Base-by-base conservation (phyloP, 352 stramenopile species). In the Pythium periplocum region DNA sequence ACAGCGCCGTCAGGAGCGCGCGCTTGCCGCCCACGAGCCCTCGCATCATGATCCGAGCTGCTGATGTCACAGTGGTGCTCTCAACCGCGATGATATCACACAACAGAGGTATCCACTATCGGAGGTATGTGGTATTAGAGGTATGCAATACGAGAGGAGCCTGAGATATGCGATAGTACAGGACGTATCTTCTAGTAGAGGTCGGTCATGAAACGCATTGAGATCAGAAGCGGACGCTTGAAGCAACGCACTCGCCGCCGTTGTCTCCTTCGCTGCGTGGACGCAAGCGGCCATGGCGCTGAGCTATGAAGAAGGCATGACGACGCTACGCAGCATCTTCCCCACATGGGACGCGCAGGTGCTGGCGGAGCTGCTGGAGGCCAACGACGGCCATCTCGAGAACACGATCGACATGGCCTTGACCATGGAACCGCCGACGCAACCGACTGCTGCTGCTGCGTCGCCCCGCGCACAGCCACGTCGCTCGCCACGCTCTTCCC, bases 401-500 rank as follows among this genome's bases (percentile, higher is more conserved):
- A 80, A 71, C 47, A 91, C 79, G 12, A 78, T 94, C 47, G 78
- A 94, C 59, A 73, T 78, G 54, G 61, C 85, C 33, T 55, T 94
- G 50, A 62, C 58, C 34, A 94, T 92, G 83, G 78, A 94, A 38
- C 58, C 62, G 35, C 62, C 67, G 11, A n/a, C 54, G 12, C 6
- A 45, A 1, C 35, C 50, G 1, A 40, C 47, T 31, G 7, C 38
- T 11, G 11, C 32, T 0, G 1, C 55, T 5, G 44, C 55, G 3
- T 61, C 54, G 31, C 54, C 54, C 2, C 37, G 37, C 5, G 39
- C 12, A 30, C 43, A 48, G 38, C 3, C 41, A 50, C 40, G 26
- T 2, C 47, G 12, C 48, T 48, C 53, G 4, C 45, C 45, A 36
- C 46, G 47, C 12, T 32, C 17, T 7, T 17, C 9, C 7, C 7